Evolutionary conservation across 1,284 basidiomycete genomes (phyloP), one percentile per base, ranked within the genome.

Genomic region (Cutaneotrichosporon dermatis): DNA sequence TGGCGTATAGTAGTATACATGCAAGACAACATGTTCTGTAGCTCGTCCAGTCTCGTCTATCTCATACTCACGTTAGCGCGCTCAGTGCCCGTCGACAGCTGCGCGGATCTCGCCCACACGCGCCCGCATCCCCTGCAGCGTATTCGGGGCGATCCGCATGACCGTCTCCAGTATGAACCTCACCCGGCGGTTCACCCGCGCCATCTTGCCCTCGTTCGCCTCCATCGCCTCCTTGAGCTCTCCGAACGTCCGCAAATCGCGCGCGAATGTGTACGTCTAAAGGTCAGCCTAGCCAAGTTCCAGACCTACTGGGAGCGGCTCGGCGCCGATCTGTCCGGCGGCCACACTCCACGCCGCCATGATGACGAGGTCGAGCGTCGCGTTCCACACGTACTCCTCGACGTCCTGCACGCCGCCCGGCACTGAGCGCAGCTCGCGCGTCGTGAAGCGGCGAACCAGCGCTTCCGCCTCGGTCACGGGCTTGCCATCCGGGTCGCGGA

Each of bases 221-320:
- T 63, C 46, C 43, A 69, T 64, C 1, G 69, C 67, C 61, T 79
- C 75, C 10, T 37, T 43, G 34, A 79, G 64, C 33, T 70, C 53
- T 34, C 58, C 41, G 43, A 64, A 76, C 7, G 77, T 79, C 5
- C 76, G 62, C n/a, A 72, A 62, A 62, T 79, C 77, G 34, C 77
- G 61, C 1, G 77, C 76, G 51, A 79, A 78, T 0, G 76, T 77
- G 58, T 78, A 74, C 10, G 77, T 78, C 76, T 79, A 25, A 25
- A 25, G 25, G 25, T 25, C 25, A 25, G 25, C 25, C 25, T 25
- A 25, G 25, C 25, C 25, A 25, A 25, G 25, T 25, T 9, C 16
- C 3, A 5, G 0, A 72, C 76, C 63, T 50, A 77, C 77, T 3
- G 77, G 76, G 35, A 79, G 56, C 33, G 59, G 52, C n/a, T 76